Base-by-base conservation (phyloP, 495 filamentous ascomycete genomes). In the Daldinia concentrica region DNA sequence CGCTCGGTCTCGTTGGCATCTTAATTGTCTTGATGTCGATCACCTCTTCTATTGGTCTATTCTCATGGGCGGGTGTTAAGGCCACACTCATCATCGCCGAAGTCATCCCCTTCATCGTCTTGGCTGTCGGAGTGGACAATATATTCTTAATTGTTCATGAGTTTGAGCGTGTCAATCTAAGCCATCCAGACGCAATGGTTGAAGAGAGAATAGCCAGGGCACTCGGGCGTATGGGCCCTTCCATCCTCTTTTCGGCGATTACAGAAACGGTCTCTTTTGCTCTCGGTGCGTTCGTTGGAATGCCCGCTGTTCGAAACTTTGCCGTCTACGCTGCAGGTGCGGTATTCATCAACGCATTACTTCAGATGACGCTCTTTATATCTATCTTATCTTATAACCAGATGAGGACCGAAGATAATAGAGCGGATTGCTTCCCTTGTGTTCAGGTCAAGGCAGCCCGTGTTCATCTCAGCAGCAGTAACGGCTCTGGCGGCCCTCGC, bases 81-180 rank as follows among this genome's bases (percentile, higher is more conserved):
- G 96, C 93, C 32, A 99, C 95, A 3, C 82, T 99, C 66, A 98
- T 99, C 75, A 98, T 99, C 70, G 95, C 97, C 6, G 95, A 99
- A 76, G 95, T 99, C 68, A 99, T 99, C 64, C 95, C 95, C 0
- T 99, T 99, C 79, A 89, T 99, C 68, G 94, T 99, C 12, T 82
- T 99, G 11, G 95, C 95, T 52, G 92, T 99, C 17, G 95, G 95
- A 26, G 96, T 99, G 9, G 95, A 99, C 85, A 99, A 99, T 77
- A 98, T 99, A 76, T 99, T 99, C 81, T 81, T 99, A 57, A 97
- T 99, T 57, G 96, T 98, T 6, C 94, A 99, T 80, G 95, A 99
- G 75, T 98, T 99, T 71, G 96, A 99, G 79, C 87, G 96, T 29
- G 90, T 97, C 63, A 98, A 98, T 74, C 81, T 94, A 76, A 96